Conservation (phyloP, 306 rosid genomes). For the Benincasa hispida region DNA sequence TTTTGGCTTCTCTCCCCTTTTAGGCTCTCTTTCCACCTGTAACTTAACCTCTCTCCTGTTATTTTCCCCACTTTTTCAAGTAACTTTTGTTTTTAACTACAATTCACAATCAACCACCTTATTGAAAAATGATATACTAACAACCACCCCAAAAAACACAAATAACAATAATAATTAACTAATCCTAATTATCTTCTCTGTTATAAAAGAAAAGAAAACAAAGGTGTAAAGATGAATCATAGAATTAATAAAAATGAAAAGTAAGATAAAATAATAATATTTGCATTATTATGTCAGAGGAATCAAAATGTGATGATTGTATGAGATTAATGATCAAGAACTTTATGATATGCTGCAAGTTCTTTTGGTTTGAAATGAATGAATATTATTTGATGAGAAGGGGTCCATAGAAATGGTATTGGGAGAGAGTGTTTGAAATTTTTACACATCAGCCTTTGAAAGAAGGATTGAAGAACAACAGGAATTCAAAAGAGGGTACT, state of each 20-base stretch:
- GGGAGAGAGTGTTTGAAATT: background rate
- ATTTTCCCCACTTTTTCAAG: background rate
- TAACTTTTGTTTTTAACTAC: background rate
- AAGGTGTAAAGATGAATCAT: background rate
- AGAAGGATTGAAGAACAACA: conserved; percentile 43
- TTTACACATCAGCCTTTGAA: conserved; percentile 54
- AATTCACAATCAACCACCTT: background rate
- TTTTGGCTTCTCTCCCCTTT: conserved; percentile 5
- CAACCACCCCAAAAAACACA: no score
- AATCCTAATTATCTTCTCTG: background rate
- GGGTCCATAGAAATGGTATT: conserved; percentile 7
- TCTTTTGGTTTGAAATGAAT: conserved; percentile 3
- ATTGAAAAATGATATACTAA: background rate
- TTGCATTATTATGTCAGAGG: conserved; percentile 8
- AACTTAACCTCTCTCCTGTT: background rate
- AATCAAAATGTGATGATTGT: conserved; percentile 11
- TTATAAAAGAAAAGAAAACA: background rate
- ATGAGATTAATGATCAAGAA: background rate
- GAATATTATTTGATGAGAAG: conserved; percentile 2
- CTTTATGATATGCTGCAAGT: conserved; percentile 4
- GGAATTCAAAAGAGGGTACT: conserved; percentile 57
- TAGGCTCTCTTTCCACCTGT: background rate
- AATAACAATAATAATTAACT: no score
- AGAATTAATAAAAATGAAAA: background rate
- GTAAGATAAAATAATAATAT: background rate